Evolutionary conservation across 1,139 yeast genomes (phyloP).

Genomic region (Candida neerlandica): DNA sequence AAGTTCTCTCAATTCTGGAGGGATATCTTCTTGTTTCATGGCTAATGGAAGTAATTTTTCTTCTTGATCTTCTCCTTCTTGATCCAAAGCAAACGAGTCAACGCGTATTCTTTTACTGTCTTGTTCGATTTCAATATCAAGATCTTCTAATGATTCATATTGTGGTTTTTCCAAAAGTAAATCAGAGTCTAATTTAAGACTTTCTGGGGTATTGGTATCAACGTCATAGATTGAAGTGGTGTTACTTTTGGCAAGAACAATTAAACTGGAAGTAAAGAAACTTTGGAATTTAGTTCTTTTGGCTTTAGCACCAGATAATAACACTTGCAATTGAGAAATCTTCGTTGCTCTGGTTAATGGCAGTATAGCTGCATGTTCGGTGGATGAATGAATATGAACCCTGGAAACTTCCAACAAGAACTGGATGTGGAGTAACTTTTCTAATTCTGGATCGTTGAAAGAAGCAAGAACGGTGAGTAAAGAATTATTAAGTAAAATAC

Average conservation of each 20-base stretch:
- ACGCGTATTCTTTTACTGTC: constrained; percentile 45
- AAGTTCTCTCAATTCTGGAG: constrained; percentile 51
- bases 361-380: constrained; percentile 58
- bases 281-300: constrained; percentile 84
- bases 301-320: constrained; percentile 86
- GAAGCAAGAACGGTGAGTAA: constrained; percentile 35
- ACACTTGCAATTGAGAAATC: constrained; percentile 61
- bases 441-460: constrained; percentile 26
- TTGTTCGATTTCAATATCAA: constrained; percentile 34
- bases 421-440: constrained; percentile 42
- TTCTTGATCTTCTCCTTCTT: constrained; percentile 31
- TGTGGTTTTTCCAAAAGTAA: constrained; percentile 74
- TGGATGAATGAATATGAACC: constrained; percentile 59
- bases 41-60: constrained; percentile 61
- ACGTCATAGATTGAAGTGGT: constrained; percentile 29
- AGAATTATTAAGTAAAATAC: constrained; percentile 37
- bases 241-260: constrained; percentile 72
- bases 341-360: constrained; percentile 55
- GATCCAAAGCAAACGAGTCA: constrained; percentile 29
- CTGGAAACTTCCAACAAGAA: constrained; percentile 71
- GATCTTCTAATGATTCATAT: constrained; percentile 62
- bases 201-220: constrained; percentile 44
- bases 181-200: constrained; percentile 72
- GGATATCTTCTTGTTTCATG: constrained; percentile 61
- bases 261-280: constrained; percentile 67